These are phyloP conservation scores for Phytophthora pluvialis DNA, from an alignment of 352 stramenopile genomes.

Conservation along the genomic window DNA sequence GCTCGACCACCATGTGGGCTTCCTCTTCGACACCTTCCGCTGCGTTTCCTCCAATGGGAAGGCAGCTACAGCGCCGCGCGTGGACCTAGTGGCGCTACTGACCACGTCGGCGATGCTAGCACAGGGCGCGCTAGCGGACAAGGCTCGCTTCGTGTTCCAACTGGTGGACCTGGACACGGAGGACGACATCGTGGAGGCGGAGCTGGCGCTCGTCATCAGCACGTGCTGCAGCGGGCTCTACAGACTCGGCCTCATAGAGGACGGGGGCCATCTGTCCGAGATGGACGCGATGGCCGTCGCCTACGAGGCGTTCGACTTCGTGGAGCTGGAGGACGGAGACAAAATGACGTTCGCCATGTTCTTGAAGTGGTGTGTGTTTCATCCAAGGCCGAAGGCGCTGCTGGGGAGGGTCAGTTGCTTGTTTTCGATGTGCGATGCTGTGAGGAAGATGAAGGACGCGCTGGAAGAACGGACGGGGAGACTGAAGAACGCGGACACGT, in stretches of 20 bases:
- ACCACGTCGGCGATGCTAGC: constrained; percentile 47
- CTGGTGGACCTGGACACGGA: constrained; percentile 78
- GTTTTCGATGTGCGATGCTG: constrained; percentile 46
- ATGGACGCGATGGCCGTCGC: constrained; percentile 62
- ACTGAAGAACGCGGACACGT: constrained; percentile 17
- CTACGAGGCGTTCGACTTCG: constrained; percentile 73
- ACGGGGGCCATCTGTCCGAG: constrained; percentile 30
- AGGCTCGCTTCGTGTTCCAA: constrained; percentile 64
- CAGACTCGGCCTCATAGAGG: constrained; percentile 38
- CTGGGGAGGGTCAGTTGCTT: constrained; percentile 63
- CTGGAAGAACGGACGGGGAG: constrained; percentile 28
- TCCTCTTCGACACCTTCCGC: constrained; percentile 60
- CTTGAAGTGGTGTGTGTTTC: constrained; percentile 69
- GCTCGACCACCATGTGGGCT: constrained; percentile 39
- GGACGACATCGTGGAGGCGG: constrained; percentile 76
- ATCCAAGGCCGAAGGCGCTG: constrained; percentile 61
- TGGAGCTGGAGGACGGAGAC: constrained; percentile 58
- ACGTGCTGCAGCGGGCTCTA: constrained; percentile 53
- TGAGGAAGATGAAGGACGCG: constrained; percentile 40
- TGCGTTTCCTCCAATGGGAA: constrained; percentile 7
- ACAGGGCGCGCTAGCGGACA: constrained; percentile 57
- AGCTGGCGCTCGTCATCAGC: constrained; percentile 72
- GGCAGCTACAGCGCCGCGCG: constrained; percentile 15
- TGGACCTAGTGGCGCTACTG: constrained; percentile 71
- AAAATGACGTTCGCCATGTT: constrained; percentile 80